Evolutionary conservation across 1,284 basidiomycete species (phyloP).

Genomic region (Fistulinella cinereoalba): DNA sequence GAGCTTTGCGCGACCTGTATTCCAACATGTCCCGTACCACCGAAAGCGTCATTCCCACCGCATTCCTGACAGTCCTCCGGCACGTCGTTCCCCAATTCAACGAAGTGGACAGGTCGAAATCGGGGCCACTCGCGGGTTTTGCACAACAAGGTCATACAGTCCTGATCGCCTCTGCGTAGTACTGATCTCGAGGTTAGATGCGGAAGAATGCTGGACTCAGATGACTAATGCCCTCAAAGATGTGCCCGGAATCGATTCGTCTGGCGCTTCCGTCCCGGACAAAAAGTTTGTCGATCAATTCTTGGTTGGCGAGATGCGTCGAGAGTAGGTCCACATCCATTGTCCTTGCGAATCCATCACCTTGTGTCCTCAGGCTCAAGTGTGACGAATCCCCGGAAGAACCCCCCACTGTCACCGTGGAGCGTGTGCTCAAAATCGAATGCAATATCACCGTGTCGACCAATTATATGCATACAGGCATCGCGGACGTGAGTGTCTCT

Average conservation of each 20-base stretch:
- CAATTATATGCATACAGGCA: slow-evolving; percentile 88
- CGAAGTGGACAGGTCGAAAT: slow-evolving; percentile 58
- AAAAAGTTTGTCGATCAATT: slow-evolving; percentile 81
- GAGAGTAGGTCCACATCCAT: slow-evolving; percentile 58
- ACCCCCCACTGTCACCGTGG: slow-evolving; percentile 57
- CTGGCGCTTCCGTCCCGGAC: slow-evolving; percentile 32
- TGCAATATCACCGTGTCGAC: slow-evolving; percentile 89
- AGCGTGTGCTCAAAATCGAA: slow-evolving; percentile 85
- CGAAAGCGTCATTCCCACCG: slow-evolving; percentile 73
- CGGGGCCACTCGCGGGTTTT: slow-evolving; percentile 49
- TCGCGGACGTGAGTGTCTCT: slow-evolving; percentile 65
- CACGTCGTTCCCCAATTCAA: slow-evolving; percentile 90
- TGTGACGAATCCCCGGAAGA: slow-evolving; percentile 85
- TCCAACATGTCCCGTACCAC: slow-evolving; percentile 71
- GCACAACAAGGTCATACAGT: slow-evolving; percentile 77
- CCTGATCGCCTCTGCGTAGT: neutral
- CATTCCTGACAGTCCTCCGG: slow-evolving; percentile 72
- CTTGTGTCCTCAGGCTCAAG: slow-evolving; percentile 50
- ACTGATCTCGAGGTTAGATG: slow-evolving; percentile 55
- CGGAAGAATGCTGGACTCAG: slow-evolving; percentile 92
- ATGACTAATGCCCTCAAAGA: slow-evolving; percentile 79
- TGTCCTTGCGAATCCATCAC: slow-evolving; percentile 9
- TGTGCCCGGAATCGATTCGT: slow-evolving; percentile 46
- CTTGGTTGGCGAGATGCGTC: slow-evolving; percentile 78
- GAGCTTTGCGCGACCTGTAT: slow-evolving; percentile 74